Base-by-base conservation (phyloP, 306 rosid genomes). In the Corylus avellana region DNA sequence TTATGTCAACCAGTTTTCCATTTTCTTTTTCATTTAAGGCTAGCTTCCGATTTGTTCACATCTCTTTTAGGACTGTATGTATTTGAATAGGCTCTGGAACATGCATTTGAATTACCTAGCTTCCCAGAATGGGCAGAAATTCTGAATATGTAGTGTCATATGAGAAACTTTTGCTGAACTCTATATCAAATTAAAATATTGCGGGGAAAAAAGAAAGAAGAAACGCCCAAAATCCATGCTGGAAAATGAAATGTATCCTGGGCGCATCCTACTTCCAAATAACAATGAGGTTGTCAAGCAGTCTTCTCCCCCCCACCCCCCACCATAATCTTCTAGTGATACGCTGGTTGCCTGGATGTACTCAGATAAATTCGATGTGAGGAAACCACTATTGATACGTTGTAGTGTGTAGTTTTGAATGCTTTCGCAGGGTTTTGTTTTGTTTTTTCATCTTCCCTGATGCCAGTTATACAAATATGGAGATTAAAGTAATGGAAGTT, bases 401-500 rank as follows among this genome's bases (percentile, higher is more conserved):
- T 8, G 20, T 37, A 35, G 4, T 13, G 12, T 13, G 71, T 32
- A 64, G 4, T 64, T 35, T 14, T 64, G 48, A 16, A 29, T 56
- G 55, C 39, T 49, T 25, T 8, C 12, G 9, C 74, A 57, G 62
- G 25, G 71, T 32, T 32, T 66, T 67, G 13, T 67, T 67, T 67
- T 67, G 20, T 67, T 63, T 6, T 29, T 6, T 63, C 9, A 32
- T 66, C 72, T 35, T 10, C 48, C 6, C 13, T 37, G 20, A n/a
- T 66, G 27, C 22, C 20, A 16, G 46, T 1, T 39, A 37, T 37
- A 37, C 49, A 9, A 17, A 39, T 48, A 50, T 75, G 57, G 68
- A 57, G 74, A 80, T 74, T 50, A n/a, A 17, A 79, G 63, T 78
- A 29, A 14, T 64, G 78, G 25, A 46, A 77, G 51, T 55, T 10